These are phyloP conservation scores for Sicyos baderoa DNA, from an alignment of 306 rosid genomes.

Conservation along the genomic window DNA sequence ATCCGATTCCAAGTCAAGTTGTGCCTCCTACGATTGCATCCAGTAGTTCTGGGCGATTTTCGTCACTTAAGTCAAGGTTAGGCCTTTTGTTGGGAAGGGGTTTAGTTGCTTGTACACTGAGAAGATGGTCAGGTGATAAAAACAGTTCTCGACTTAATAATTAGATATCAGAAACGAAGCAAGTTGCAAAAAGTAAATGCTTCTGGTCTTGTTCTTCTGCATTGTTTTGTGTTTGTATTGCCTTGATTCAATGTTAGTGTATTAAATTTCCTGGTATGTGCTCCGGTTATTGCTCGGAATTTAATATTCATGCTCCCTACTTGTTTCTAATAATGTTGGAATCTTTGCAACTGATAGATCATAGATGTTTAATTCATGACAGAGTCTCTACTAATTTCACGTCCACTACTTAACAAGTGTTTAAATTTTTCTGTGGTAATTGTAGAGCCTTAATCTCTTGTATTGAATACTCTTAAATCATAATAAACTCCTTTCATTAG, in stretches of 20 bases:
- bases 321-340: neutral
- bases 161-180: slow-evolving; percentile 27
- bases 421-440: neutral
- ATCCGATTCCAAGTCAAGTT: slow-evolving; percentile 35
- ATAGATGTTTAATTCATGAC: slow-evolving; percentile 16
- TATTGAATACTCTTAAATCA: neutral
- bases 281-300: slow-evolving; percentile 38
- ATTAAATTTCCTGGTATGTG: slow-evolving; percentile 44
- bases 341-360: slow-evolving; percentile 55
- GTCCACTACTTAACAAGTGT: neutral
- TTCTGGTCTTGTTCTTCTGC: slow-evolving; percentile 17
- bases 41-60: slow-evolving; percentile 42
- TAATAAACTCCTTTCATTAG: neutral
- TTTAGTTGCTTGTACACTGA: slow-evolving; percentile 63
- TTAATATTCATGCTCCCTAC: slow-evolving; percentile 38
- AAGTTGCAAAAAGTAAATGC: slow-evolving; percentile 6
- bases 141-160: slow-evolving; percentile 41
- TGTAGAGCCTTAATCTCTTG: neutral
- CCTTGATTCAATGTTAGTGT: slow-evolving; percentile 40
- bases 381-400: neutral
- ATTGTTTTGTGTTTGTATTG: slow-evolving; percentile 32
- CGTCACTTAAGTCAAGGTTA: slow-evolving; percentile 67
- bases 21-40: slow-evolving; percentile 34
- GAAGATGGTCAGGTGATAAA: slow-evolving; percentile 74
- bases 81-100: slow-evolving; percentile 59